Evolutionary conservation across 106 monocot genomes (phyloP).

Genomic region (Hemerocallis citrina): DNA sequence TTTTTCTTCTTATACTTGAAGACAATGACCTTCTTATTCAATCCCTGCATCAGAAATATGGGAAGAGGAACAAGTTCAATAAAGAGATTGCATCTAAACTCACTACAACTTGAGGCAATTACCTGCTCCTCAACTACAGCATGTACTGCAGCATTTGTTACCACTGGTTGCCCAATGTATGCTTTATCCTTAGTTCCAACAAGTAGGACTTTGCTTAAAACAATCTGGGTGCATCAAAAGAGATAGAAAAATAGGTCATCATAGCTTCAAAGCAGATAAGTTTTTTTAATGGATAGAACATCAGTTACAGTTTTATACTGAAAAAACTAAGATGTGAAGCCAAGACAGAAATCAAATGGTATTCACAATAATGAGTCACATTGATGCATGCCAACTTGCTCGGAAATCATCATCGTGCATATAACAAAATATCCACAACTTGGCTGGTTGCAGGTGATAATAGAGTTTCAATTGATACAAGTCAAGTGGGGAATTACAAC

Average conservation of each 20-base stretch:
- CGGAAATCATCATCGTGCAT: too few species aligned
- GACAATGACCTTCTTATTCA: conserved; percentile 78
- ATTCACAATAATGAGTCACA: too few species aligned
- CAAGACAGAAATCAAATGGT: too few species aligned
- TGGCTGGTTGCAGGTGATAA: too few species aligned
- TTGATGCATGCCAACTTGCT: too few species aligned
- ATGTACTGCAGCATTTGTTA: conserved; percentile 91
- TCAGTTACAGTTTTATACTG: too few species aligned
- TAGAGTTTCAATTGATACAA: too few species aligned
- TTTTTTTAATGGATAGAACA: too few species aligned
- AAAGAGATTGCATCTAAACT: background rate
- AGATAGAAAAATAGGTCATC: background rate
- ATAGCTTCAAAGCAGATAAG: too few species aligned
- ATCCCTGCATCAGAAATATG: conserved; percentile 43
- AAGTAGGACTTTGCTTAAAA: conserved; percentile 90
- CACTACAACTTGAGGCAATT: background rate
- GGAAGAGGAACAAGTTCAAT: background rate
- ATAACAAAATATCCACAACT: too few species aligned
- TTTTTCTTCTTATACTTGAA: conserved; percentile 95
- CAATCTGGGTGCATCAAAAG: conserved; percentile 38
- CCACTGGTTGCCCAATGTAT: conserved; percentile 89
- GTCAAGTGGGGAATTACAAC: too few species aligned
- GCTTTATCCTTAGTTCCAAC: conserved; percentile 71
- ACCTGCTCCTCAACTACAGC: conserved; percentile 98
- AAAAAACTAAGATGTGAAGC: too few species aligned